phyloP scores from a whole-genome alignment of 2,329 filamentous ascomycete species.

The Aspergillus carbonarius region DNA sequence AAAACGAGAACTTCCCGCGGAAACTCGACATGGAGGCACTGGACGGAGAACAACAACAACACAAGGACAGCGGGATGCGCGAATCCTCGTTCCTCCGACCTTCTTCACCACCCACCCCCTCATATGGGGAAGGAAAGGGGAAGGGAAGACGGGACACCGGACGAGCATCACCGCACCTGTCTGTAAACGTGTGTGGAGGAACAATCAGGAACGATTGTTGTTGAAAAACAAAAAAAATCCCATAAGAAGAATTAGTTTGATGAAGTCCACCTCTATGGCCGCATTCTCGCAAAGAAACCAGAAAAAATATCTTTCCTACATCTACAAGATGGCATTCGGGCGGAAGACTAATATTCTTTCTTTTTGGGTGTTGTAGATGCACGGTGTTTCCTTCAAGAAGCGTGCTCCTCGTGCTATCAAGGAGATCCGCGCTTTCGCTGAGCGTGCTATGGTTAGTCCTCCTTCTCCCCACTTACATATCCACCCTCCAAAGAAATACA shows the following conservation, averaged over 20 bases:
- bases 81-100: background rate
- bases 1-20: slow-evolving; percentile 16
- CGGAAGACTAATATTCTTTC: slow-evolving; percentile 65
- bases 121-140: background rate
- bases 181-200: slow-evolving; percentile 10
- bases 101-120: background rate
- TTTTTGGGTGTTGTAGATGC: slow-evolving; percentile 64
- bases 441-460: slow-evolving; percentile 86
- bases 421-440: slow-evolving; percentile 96
- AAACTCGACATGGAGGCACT: slow-evolving; percentile 19
- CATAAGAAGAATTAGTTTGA: slow-evolving; percentile 60
- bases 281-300: slow-evolving; percentile 23
- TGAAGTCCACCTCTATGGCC: slow-evolving; percentile 66
- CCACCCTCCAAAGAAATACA: background rate
- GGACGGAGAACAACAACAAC: slow-evolving; percentile 34
- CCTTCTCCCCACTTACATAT: slow-evolving; percentile 13
- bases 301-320: slow-evolving; percentile 7
- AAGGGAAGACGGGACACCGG: slow-evolving; percentile 3
- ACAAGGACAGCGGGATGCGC: background rate
- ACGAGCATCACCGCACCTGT: background rate
- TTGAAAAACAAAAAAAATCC: slow-evolving; percentile 18
- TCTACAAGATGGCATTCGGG: slow-evolving; percentile 51
- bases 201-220: slow-evolving; percentile 11
- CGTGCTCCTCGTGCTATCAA: slow-evolving; percentile 97
- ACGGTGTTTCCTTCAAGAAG: slow-evolving; percentile 99